Base-by-base conservation (phyloP, 192 early-diverging fungal species). In the Gryganskiella cystojenkinii region DNA sequence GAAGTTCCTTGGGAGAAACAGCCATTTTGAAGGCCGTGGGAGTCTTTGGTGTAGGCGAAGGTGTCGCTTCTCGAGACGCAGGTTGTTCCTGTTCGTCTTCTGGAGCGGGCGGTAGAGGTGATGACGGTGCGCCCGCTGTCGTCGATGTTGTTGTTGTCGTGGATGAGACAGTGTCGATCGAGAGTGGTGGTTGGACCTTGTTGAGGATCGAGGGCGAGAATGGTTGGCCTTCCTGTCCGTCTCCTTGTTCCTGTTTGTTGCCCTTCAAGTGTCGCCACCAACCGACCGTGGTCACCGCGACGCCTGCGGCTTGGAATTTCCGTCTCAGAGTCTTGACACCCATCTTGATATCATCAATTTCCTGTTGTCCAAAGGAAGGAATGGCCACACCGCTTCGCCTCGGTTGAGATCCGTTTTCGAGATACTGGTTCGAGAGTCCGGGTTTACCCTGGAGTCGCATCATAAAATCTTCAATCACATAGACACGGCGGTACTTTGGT, bases 251-350 rank as follows among this genome's bases (percentile, higher is more conserved):
- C 8, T 46, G 20, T 13, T 52, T 52, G 40, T 68, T 76, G 3
- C 68, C 74, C 43, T 78, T 78, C 20, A 78, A 17, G 64, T 78
- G 74, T 33, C 74, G 61, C 74, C 74, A 78, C 74, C 74, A 78
- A n/a, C 74, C 74, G 14, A 78, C 61, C 8, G 74, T 69, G 7
- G 74, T 56, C 14, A 68, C 67, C 1, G 35, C 74, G 2, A 49
- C 50, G 0, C 74, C 58, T 6, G 74, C 74, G 5, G 74, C 74
- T 24, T 78, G 74, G 61, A 78, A 78, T 28, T 78, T 78, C 22
- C 67, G 55, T 31, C 74, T 64, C 42, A 78, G n/a, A 0, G 74
- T 78, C 67, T 64, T 78, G 60, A 78, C 65, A 15, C 74, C 74
- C 74, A 78, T 78, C 61, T 78, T 78, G 67, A 69, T 58, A 19